phyloP scores from a whole-genome alignment of 2,329 filamentous ascomycete genomes.

The Beauveria caledonica region DNA sequence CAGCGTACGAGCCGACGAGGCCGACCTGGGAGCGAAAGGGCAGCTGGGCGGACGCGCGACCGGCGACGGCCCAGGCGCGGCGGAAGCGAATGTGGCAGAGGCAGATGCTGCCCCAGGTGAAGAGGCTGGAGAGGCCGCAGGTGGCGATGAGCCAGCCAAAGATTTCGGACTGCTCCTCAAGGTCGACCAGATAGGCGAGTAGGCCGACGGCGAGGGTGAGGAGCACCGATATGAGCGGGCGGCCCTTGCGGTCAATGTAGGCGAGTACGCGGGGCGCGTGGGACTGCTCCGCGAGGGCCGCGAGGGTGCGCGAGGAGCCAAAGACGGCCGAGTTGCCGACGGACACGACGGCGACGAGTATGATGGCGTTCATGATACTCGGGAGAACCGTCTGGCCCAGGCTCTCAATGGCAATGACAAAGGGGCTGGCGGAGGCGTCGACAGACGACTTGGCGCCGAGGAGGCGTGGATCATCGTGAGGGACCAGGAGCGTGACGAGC shows the following conservation, averaged over 20 bases:
- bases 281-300: constrained; percentile 41
- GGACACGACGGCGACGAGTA: constrained; percentile 42
- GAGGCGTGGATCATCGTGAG: constrained; percentile 31
- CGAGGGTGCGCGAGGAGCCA: constrained; percentile 44
- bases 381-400: constrained; percentile 37
- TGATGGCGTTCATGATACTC: constrained; percentile 43
- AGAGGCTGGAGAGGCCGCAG: constrained; percentile 52
- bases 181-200: constrained; percentile 35
- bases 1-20: constrained; percentile 65
- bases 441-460: constrained; percentile 23
- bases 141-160: constrained; percentile 57
- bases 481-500: constrained; percentile 36
- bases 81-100: constrained; percentile 78
- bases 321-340: constrained; percentile 45
- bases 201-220: constrained; percentile 34
- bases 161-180: constrained; percentile 37
- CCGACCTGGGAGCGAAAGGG: constrained; percentile 68
- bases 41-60: constrained; percentile 59
- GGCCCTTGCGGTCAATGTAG: constrained; percentile 43
- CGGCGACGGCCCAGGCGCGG: constrained; percentile 23
- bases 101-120: constrained; percentile 68
- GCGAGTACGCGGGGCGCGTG: constrained; percentile 42
- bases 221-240: constrained; percentile 36
- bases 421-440: constrained; percentile 34
- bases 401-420: constrained; percentile 39